Evolutionary conservation across 2,329 filamentous ascomycete genomes (phyloP).

Genomic region (Pestalotiopsis sp.): DNA sequence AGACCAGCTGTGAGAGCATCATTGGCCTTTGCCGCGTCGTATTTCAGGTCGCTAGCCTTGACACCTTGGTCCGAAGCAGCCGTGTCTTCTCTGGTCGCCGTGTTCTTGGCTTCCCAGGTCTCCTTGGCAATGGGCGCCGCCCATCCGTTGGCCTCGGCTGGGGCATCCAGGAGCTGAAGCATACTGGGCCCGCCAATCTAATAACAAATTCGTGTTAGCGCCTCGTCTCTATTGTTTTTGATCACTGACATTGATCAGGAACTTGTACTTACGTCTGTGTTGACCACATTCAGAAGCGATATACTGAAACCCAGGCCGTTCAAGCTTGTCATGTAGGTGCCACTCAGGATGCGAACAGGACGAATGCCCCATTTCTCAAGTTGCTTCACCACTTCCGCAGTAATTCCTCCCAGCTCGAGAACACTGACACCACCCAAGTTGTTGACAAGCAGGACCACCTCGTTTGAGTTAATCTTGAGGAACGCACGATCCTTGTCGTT

Average conservation of each 20-base stretch:
- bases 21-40: conserved; percentile 54
- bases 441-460: conserved; percentile 73
- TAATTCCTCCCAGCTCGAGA: conserved; percentile 73
- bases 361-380: conserved; percentile 61
- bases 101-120: conserved; percentile 65
- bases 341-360: conserved; percentile 67
- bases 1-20: conserved; percentile 60
- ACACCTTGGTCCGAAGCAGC: conserved; percentile 32
- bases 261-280: conserved; percentile 42
- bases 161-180: conserved; percentile 71
- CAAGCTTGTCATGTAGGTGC: conserved; percentile 78
- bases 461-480: conserved; percentile 61
- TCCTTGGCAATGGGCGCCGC: conserved; percentile 61
- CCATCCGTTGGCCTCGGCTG: conserved; percentile 73
- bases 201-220: not conserved
- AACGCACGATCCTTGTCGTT: conserved; percentile 73
- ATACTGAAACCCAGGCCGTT: conserved; percentile 79
- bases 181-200: conserved; percentile 61
- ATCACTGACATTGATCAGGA: not conserved
- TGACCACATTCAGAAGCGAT: conserved; percentile 66
- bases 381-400: conserved; percentile 68
- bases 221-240: not conserved
- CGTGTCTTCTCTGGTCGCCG: conserved; percentile 45
- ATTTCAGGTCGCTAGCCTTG: conserved; percentile 51
- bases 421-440: conserved; percentile 76